Conservation (phyloP, 768 basidiomycete species). For the Mycena latifolia region DNA sequence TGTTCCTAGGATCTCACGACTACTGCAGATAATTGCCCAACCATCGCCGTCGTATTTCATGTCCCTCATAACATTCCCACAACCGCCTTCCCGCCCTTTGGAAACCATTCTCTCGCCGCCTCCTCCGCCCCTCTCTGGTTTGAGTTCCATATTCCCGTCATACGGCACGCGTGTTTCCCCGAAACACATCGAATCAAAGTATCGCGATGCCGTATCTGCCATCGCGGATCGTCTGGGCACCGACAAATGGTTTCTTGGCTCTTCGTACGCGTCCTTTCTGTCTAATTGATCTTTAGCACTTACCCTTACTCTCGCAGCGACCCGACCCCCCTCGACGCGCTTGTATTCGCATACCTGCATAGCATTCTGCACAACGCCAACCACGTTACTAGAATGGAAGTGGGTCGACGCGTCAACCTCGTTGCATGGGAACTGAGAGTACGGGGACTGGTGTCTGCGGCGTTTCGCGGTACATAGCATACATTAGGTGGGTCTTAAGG, state of each 20-base stretch:
- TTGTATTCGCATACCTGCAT: constrained; percentile 86
- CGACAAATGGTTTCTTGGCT: constrained; percentile 87
- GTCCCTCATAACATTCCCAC: constrained; percentile 54
- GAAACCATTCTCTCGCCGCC: constrained; percentile 71
- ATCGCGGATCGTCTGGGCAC: constrained; percentile 82
- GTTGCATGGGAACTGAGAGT: constrained; percentile 85
- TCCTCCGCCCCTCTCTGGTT: constrained; percentile 78
- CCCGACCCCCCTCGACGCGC: constrained; percentile 86
- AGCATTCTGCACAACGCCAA: constrained; percentile 62
- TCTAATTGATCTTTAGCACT: neutral
- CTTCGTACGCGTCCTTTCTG: constrained; percentile 59
- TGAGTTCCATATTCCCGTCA: constrained; percentile 70
- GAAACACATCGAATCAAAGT: constrained; percentile 65
- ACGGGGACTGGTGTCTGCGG: constrained; percentile 65
- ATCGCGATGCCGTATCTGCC: constrained; percentile 77
- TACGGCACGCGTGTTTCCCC: constrained; percentile 70
- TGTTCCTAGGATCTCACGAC: constrained; percentile 6
- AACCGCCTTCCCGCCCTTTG: constrained; percentile 50
- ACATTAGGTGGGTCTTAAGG: neutral
- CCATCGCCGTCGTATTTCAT: constrained; percentile 58
- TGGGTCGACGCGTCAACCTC: constrained; percentile 80
- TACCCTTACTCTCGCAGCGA: constrained; percentile 53
- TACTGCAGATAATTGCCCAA: constrained; percentile 61
- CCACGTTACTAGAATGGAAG: constrained; percentile 67
- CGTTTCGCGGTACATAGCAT: constrained; percentile 50